Conservation (phyloP, 2,329 filamentous ascomycete species). For the Fusarium multiceps region DNA sequence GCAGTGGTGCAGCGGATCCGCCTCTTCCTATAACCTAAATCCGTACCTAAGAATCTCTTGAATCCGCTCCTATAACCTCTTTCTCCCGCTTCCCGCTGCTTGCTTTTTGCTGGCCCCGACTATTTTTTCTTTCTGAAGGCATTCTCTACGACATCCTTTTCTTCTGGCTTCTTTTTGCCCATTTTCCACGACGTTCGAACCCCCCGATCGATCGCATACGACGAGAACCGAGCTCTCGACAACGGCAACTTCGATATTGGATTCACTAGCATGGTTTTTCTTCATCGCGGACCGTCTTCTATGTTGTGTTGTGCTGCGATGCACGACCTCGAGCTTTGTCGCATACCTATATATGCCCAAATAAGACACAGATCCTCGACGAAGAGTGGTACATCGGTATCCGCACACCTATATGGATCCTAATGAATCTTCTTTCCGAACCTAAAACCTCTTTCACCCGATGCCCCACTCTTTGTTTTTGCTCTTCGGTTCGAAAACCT, state of each 20-base stretch:
- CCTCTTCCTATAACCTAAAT: too few relatives aligned
- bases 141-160: background rate
- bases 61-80: slow-evolving; percentile 17
- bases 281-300: background rate
- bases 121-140: background rate
- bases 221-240: background rate
- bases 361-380: too few relatives aligned
- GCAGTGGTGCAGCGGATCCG: too few relatives aligned
- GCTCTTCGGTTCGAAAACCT: too few relatives aligned
- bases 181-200: background rate
- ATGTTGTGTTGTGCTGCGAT: background rate
- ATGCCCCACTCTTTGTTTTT: too few relatives aligned
- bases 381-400: too few relatives aligned
- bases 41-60: background rate
- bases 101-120: background rate
- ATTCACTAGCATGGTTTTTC: background rate
- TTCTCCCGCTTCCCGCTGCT: slow-evolving; percentile 7
- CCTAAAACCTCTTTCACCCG: too few relatives aligned
- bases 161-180: background rate
- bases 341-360: too few relatives aligned
- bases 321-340: background rate
- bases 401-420: too few relatives aligned
- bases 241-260: background rate
- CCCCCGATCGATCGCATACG: background rate
- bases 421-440: too few relatives aligned